Evolutionary conservation across 2,329 filamentous ascomycete species (phyloP).

Genomic region (Epichloe elymi): DNA sequence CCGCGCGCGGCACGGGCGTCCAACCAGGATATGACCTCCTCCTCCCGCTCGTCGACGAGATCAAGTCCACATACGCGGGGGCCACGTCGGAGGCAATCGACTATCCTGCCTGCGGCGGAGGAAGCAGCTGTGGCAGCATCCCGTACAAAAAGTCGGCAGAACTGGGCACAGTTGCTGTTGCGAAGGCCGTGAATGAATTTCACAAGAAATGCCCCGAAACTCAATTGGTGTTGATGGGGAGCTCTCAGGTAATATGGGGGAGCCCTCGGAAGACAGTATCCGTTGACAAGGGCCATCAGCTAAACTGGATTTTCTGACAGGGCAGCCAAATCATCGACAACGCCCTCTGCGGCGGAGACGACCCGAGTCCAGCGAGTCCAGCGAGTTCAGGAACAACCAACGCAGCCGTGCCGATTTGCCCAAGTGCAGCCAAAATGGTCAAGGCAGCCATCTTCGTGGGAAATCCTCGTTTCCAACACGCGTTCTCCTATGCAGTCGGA

Average conservation of each 20-base stretch:
- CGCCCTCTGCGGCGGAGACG: constrained; percentile 47
- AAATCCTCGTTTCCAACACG: constrained; percentile 42
- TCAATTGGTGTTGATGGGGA: constrained; percentile 47
- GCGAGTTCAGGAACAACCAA: constrained; percentile 20
- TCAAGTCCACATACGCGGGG: constrained; percentile 33
- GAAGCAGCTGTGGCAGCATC: constrained; percentile 41
- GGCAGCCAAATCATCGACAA: constrained; percentile 53
- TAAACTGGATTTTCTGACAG: constrained; percentile 16
- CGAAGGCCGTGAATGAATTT: constrained; percentile 36
- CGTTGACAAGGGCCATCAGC: background rate
- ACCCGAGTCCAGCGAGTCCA: constrained; percentile 23
- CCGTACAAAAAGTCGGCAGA: constrained; percentile 43
- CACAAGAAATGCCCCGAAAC: constrained; percentile 42
- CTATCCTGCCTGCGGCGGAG: constrained; percentile 52
- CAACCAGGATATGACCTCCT: constrained; percentile 38
- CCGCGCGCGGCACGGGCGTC: constrained; percentile 35
- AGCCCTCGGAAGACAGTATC: background rate
- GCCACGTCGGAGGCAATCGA: constrained; percentile 40
- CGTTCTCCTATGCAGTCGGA: constrained; percentile 43
- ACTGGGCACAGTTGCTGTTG: background rate
- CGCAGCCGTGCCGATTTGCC: constrained; percentile 28
- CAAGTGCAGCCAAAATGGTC: constrained; percentile 38
- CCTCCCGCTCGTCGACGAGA: constrained; percentile 34
- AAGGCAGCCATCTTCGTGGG: constrained; percentile 55
- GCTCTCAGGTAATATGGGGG: constrained; percentile 39